phyloP scores from a whole-genome alignment of 306 rosid species.

The Rubus idaeus region DNA sequence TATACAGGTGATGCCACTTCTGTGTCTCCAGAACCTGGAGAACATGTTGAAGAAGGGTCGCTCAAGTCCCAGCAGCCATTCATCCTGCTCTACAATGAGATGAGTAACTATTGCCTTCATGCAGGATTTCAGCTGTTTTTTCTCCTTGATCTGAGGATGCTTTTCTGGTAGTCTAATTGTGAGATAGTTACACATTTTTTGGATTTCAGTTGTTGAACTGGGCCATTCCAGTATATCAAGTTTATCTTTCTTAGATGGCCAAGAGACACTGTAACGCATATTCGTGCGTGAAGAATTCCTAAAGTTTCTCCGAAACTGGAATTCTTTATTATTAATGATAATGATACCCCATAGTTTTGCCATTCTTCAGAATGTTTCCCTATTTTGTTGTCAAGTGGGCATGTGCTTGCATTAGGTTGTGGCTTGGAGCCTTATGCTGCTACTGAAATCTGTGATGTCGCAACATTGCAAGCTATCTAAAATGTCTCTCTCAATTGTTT shows the following conservation, averaged over 20 bases:
- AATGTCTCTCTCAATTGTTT: not conserved
- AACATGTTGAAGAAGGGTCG: slow-evolving; percentile 56
- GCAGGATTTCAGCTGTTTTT: not conserved
- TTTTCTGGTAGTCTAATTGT: not conserved
- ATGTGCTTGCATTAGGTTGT: not conserved
- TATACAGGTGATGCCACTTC: slow-evolving; percentile 64
- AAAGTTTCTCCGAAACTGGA: not conserved
- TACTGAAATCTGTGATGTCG: not conserved
- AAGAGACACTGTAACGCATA: not conserved
- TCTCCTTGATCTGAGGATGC: not conserved
- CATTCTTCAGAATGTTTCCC: slow-evolving; percentile 1
- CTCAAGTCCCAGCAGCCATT: slow-evolving; percentile 43
- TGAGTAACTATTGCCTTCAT: slow-evolving; percentile 8
- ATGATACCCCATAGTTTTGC: not conserved
- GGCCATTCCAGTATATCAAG: not conserved
- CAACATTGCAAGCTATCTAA: not conserved
- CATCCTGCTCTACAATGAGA: slow-evolving; percentile 45
- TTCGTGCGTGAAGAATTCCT: not conserved
- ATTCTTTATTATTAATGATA: not conserved
- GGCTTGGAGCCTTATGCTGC: not conserved
- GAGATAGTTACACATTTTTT: not conserved
- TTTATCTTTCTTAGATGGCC: no score
- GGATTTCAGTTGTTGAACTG: slow-evolving; percentile 9
- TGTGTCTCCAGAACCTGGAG: slow-evolving; percentile 70
- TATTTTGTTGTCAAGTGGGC: not conserved